These are phyloP conservation scores for Monosporozyma unispora DNA, from an alignment of 805 yeast genomes.

Conservation along the genomic window DNA sequence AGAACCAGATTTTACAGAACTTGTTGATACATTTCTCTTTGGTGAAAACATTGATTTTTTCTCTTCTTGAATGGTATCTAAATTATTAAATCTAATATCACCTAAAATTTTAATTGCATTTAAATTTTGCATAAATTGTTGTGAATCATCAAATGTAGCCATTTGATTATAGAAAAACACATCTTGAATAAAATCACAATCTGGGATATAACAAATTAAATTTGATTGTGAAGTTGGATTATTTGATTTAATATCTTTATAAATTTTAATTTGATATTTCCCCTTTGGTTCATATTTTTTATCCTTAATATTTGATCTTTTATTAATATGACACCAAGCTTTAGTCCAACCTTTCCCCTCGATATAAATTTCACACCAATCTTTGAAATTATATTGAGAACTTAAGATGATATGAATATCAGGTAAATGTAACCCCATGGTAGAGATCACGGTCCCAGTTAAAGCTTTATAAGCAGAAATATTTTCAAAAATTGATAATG, in stretches of 20 bases:
- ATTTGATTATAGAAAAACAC: constrained; percentile 19
- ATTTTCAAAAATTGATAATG: constrained; percentile 20
- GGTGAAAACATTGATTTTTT: constrained; percentile 13
- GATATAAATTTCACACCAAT: constrained; percentile 29
- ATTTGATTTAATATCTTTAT: constrained; percentile 20
- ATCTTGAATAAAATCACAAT: constrained; percentile 22
- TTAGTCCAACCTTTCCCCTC: constrained; percentile 27
- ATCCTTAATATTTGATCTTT: constrained; percentile 3
- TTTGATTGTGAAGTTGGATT: constrained; percentile 17
- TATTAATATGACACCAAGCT: constrained; percentile 29
- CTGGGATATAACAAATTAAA: constrained; percentile 25
- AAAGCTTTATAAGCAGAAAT: constrained; percentile 20
- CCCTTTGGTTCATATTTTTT: constrained; percentile 14
- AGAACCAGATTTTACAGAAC: constrained; percentile 4
- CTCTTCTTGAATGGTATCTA: neutral
- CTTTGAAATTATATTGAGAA: constrained; percentile 25
- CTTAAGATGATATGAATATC: constrained; percentile 24
- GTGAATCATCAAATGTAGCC: neutral
- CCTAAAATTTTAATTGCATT: constrained; percentile 19
- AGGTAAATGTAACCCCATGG: constrained; percentile 19
- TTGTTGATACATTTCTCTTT: constrained; percentile 9
- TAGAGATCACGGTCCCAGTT: constrained; percentile 24
- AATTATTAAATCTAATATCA: constrained; percentile 10
- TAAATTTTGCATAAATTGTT: constrained; percentile 9
- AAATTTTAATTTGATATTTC: constrained; percentile 23